Evolutionary conservation across 1,139 yeast genomes (phyloP).

Genomic region (Suhomyces ambrosiae): DNA sequence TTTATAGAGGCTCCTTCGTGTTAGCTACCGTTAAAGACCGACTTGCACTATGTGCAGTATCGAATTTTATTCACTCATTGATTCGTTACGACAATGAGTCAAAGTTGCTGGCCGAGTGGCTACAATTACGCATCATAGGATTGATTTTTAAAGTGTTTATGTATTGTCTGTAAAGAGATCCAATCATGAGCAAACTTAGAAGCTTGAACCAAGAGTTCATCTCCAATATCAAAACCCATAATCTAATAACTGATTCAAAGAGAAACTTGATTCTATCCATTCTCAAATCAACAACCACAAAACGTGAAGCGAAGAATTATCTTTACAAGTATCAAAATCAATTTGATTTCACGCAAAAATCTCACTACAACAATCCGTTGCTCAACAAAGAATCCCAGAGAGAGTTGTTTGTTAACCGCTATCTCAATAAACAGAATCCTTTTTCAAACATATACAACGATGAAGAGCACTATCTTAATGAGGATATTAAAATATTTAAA

Average conservation of each 20-base stretch:
- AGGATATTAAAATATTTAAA: constrained; percentile 32
- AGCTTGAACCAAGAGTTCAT: constrained; percentile 38
- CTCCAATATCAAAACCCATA: constrained; percentile 42
- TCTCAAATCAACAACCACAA: constrained; percentile 73
- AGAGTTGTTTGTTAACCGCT: constrained; percentile 42
- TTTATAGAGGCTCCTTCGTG: no score
- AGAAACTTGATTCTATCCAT: constrained; percentile 66
- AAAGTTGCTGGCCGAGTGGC: no score
- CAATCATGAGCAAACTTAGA: constrained; percentile 39
- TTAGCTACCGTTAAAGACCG: no score
- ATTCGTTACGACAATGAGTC: no score
- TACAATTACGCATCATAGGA: no score
- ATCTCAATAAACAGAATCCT: constrained; percentile 38
- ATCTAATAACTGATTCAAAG: constrained; percentile 38
- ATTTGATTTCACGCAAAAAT: constrained; percentile 30
- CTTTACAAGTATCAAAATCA: constrained; percentile 58
- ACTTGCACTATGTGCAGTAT: no score
- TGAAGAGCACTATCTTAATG: constrained; percentile 37
- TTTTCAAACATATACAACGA: constrained; percentile 36
- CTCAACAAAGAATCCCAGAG: constrained; percentile 35
- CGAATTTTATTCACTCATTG: no score
- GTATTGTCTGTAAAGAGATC: no score
- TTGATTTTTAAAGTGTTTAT: no score
- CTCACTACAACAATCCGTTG: constrained; percentile 9
- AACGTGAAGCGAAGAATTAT: constrained; percentile 71